Evolutionary conservation across 2,329 filamentous ascomycete genomes (phyloP).

Genomic region (Sodiomyces alkalinus): DNA sequence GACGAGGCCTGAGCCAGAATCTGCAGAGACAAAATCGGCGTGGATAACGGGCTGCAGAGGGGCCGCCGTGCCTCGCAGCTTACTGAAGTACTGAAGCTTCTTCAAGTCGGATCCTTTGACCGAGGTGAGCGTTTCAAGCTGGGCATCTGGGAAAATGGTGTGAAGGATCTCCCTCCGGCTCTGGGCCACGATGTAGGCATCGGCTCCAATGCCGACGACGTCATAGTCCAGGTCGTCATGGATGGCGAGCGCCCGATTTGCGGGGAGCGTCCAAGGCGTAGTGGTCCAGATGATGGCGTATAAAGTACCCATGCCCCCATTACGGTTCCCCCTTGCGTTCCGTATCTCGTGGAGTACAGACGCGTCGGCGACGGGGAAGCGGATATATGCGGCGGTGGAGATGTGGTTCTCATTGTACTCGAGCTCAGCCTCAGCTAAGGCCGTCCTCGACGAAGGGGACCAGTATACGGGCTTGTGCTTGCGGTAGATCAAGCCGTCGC

Average conservation of each 20-base stretch:
- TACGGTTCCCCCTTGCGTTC: conserved; percentile 12
- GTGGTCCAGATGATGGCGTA: conserved; percentile 96
- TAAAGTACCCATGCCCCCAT: conserved; percentile 33
- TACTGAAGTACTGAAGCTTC: conserved; percentile 53
- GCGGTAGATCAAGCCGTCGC: conserved; percentile 59
- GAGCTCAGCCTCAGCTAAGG: conserved; percentile 70
- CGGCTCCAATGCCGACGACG: conserved; percentile 40
- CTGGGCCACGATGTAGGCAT: conserved; percentile 56
- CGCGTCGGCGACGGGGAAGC: conserved; percentile 51
- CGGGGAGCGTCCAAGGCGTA: conserved; percentile 91
- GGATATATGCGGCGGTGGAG: conserved; percentile 63
- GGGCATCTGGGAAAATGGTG: conserved; percentile 30
- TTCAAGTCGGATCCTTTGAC: conserved; percentile 52
- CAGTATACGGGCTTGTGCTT: conserved; percentile 76
- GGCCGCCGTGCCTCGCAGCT: conserved; percentile 44
- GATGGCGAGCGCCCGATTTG: conserved; percentile 80
- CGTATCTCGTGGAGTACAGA: conserved; percentile 20
- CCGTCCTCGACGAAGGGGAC: conserved; percentile 66
- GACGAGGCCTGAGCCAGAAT: conserved; percentile 90
- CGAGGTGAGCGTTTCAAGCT: conserved; percentile 30
- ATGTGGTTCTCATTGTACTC: conserved; percentile 67
- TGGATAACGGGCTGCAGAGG: conserved; percentile 56
- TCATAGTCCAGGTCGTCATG: conserved; percentile 60
- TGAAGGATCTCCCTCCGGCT: conserved; percentile 48
- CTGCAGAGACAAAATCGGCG: conserved; percentile 76